Conservation (phyloP, 169 alveolate species). For the Cryptosporidium ryanae region DNA sequence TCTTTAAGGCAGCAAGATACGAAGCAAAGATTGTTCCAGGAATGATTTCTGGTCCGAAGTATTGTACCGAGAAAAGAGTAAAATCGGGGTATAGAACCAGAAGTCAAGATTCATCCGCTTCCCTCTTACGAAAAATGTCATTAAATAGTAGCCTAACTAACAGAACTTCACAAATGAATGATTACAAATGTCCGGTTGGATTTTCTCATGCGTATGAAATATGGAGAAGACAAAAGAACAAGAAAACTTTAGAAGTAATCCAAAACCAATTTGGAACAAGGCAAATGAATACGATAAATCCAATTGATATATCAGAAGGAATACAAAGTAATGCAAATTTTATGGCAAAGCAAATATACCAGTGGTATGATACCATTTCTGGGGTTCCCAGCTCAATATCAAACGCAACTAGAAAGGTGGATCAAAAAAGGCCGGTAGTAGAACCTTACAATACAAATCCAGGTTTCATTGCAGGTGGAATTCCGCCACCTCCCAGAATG, state of each 20-base stretch:
- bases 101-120: constrained; percentile 4
- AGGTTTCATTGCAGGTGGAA: constrained; percentile 73
- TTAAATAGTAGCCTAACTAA: background rate
- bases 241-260: constrained; percentile 54
- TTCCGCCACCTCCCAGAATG: constrained; percentile 72
- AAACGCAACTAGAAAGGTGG: constrained; percentile 17
- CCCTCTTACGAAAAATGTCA: constrained; percentile 43
- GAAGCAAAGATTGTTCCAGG: constrained; percentile 42
- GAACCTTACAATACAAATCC: constrained; percentile 48
- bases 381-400: constrained; percentile 23
- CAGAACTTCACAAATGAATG: constrained; percentile 14
- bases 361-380: constrained; percentile 65
- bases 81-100: background rate
- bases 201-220: constrained; percentile 38
- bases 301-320: constrained; percentile 61
- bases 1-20: constrained; percentile 59
- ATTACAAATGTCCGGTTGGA: constrained; percentile 48
- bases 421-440: constrained; percentile 4
- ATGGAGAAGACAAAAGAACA: constrained; percentile 70
- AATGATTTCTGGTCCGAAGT: constrained; percentile 69
- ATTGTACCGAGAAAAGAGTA: constrained; percentile 18
- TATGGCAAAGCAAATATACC: constrained; percentile 65
- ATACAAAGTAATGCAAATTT: constrained; percentile 60
- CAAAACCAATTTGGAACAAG: constrained; percentile 67
- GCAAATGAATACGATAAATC: constrained; percentile 31